phyloP scores from a whole-genome alignment of 2,329 filamentous ascomycete species.

The Bipolaris bicolor region DNA sequence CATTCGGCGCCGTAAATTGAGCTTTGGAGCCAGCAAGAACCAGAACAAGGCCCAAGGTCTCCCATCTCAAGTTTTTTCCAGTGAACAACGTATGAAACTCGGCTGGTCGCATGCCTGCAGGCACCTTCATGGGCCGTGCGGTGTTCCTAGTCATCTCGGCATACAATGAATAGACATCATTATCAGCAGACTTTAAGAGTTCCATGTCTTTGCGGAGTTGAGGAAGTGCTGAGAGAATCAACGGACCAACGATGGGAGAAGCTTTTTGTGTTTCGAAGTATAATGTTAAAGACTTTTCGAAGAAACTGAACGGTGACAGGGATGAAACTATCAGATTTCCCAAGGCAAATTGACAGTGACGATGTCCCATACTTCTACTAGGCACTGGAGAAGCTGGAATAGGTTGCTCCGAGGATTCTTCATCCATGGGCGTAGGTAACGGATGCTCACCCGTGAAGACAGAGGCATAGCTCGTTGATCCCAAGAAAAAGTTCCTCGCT shows the following conservation, averaged over 20 bases:
- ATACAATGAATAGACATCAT: constrained; percentile 29
- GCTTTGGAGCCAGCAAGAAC: constrained; percentile 37
- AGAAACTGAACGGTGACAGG: constrained; percentile 37
- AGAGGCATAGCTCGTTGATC: constrained; percentile 46
- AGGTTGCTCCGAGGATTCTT: constrained; percentile 36
- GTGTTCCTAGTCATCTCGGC: constrained; percentile 44
- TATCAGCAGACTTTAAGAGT: constrained; percentile 26
- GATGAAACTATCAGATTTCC: constrained; percentile 39
- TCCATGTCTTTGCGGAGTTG: constrained; percentile 41
- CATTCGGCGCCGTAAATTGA: constrained; percentile 39
- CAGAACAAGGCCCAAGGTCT: constrained; percentile 41
- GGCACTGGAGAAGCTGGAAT: constrained; percentile 30
- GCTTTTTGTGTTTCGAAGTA: constrained; percentile 38
- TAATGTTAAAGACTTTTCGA: constrained; percentile 35
- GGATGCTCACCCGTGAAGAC: constrained; percentile 42
- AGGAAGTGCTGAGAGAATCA: constrained; percentile 40
- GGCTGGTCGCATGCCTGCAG: constrained; percentile 38
- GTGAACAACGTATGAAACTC: constrained; percentile 45
- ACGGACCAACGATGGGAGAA: constrained; percentile 36
- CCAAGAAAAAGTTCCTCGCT: constrained; percentile 40
- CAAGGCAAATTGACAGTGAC: constrained; percentile 39
- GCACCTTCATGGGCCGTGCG: constrained; percentile 38
- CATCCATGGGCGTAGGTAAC: constrained; percentile 38
- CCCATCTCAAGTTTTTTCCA: constrained; percentile 45
- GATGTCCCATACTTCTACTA: constrained; percentile 28